Evolutionary conservation across 1,139 yeast species (phyloP).

Genomic region (Yamadazyma aaseri): DNA sequence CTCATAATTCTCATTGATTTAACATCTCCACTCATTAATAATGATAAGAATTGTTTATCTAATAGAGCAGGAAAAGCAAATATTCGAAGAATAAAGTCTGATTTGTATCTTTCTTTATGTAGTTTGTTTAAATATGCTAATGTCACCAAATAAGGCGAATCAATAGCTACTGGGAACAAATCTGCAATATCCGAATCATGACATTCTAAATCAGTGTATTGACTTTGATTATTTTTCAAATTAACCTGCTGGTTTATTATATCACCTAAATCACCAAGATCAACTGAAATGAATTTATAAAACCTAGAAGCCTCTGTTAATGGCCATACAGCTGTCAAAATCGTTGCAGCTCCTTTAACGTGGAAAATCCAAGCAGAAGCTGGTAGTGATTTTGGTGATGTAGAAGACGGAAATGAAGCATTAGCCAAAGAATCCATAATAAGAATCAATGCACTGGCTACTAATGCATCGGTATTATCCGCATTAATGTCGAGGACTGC

Average conservation of each 20-base stretch:
- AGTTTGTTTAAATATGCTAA: conserved; percentile 83
- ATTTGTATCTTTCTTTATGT: conserved; percentile 76
- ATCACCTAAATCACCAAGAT: conserved; percentile 80
- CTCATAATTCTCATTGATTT: conserved; percentile 89
- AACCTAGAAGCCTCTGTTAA: conserved; percentile 74
- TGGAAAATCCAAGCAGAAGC: conserved; percentile 97
- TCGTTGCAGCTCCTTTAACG: conserved; percentile 95
- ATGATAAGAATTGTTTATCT: conserved; percentile 72
- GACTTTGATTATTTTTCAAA: conserved; percentile 20
- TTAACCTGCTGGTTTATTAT: conserved; percentile 54
- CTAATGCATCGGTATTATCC: conserved; percentile 88
- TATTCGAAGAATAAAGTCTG: conserved; percentile 81
- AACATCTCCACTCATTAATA: conserved; percentile 80
- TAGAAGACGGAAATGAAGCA: conserved; percentile 73
- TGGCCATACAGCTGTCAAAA: conserved; percentile 93
- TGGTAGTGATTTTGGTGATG: conserved; percentile 66
- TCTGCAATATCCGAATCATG: conserved; percentile 85
- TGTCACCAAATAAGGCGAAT: conserved; percentile 83
- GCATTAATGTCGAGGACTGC: conserved; percentile 82
- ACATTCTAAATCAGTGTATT: conserved; percentile 65
- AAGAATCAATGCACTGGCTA: conserved; percentile 83
- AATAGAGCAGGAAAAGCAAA: conserved; percentile 92
- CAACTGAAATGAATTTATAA: conserved; percentile 75
- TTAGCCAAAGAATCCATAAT: conserved; percentile 94
- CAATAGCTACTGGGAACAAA: conserved; percentile 77